Evolutionary conservation across 495 filamentous ascomycete genomes (phyloP), one percentile per base, ranked within the genome.

Genomic region (Apiosordaria backusii): DNA sequence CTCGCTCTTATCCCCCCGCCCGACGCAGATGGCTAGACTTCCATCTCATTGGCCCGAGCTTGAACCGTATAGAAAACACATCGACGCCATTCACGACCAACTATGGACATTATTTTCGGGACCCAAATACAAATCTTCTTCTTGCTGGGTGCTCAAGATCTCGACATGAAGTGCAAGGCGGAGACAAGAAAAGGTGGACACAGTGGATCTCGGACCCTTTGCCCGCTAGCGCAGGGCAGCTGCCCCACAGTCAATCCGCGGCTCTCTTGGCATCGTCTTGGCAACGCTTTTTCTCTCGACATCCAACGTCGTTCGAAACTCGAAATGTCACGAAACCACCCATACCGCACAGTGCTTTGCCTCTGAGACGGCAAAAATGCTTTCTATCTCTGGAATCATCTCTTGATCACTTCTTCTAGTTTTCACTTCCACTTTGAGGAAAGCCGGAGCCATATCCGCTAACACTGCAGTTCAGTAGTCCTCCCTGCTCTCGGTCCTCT

Each of bases 211-310:
- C 35, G 35, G 35, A 15, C 16, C 35, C 53, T n/a, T 18, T 55
- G 53, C 35, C 35, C 35, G 35, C 35, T 55, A 24, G 53, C 18
- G 53, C 13, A 23, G 19, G 16, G 50, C 50, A 53, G 50, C 50
- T n/a, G 19, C 53, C 53, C 53, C n/a, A 21, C 22, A 0, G 21
- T 3, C 53, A 24, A 55, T 24, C n/a, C 6, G 19, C n/a, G 16
- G 1, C 4, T 6, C 3, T 21, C 53, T 23, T 55, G 53, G 53
- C 53, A 55, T 24, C 4, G 53, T 7, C 53, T 55, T 24, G 13
- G 53, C 53, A 55, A 55, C n/a, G n/a, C 19, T 55, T 55, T 21
- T 55, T 23, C 53, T 55, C 18, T 55, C 53, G 53, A 55, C 18
- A 55, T 55, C 18, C 53, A 55, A 55, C 53, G 22, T 55, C 53